These are phyloP conservation scores for Aspergillus indologenus DNA, from an alignment of 495 filamentous ascomycete genomes.

Conservation along the genomic window DNA sequence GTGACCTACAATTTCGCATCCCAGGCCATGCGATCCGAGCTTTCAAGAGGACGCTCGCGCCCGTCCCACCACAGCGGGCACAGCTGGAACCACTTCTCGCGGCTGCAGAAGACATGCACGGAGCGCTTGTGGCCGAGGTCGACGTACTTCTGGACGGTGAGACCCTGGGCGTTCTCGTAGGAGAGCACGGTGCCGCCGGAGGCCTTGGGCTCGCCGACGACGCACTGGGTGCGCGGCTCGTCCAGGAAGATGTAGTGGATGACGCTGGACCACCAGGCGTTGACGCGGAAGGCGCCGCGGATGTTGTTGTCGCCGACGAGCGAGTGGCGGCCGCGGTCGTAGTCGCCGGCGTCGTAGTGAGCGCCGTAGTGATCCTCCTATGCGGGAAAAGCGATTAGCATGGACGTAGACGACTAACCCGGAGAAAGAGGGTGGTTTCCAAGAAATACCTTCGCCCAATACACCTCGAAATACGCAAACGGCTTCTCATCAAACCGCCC, in stretches of 20 bases:
- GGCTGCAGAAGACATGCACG: slow-evolving; percentile 55
- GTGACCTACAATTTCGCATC: slow-evolving; percentile 43
- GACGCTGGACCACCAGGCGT: slow-evolving; percentile 64
- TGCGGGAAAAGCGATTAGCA: background rate
- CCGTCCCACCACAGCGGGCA: slow-evolving; percentile 55
- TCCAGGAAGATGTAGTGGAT: slow-evolving; percentile 72
- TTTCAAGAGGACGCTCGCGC: slow-evolving; percentile 42
- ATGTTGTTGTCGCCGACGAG: slow-evolving; percentile 62
- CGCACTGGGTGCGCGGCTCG: slow-evolving; percentile 59
- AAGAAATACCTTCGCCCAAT: slow-evolving; percentile 63
- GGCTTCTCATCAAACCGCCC: slow-evolving; percentile 57
- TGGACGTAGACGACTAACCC: too few relatives aligned
- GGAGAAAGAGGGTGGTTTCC: background rate
- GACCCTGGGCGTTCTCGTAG: slow-evolving; percentile 64
- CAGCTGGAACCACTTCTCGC: slow-evolving; percentile 67
- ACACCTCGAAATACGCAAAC: slow-evolving; percentile 69
- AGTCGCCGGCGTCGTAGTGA: slow-evolving; percentile 60
- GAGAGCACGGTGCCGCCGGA: slow-evolving; percentile 58
- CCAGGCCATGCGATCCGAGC: slow-evolving; percentile 47
- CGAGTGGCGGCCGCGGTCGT: slow-evolving; percentile 66
- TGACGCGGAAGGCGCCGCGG: slow-evolving; percentile 63
- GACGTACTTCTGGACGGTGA: slow-evolving; percentile 62
- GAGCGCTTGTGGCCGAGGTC: slow-evolving; percentile 65
- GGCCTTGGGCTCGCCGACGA: slow-evolving; percentile 65
- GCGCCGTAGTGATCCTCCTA: slow-evolving; percentile 66